Conservation (phyloP, 768 basidiomycete genomes). For the Leccinum uliginosum region DNA sequence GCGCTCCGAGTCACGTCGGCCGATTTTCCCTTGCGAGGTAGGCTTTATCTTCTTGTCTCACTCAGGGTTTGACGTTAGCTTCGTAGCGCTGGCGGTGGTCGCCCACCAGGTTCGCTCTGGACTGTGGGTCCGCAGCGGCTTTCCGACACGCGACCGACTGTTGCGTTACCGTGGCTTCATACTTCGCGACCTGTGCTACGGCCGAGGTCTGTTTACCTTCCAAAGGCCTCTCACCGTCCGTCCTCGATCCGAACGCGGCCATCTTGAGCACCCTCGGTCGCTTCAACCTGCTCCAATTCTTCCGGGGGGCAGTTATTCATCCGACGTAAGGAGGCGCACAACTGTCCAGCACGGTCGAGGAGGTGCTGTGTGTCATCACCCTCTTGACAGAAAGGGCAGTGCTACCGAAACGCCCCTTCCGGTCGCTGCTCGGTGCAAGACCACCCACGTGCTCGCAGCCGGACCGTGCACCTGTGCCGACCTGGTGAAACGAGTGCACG, state of each 20-base stretch:
- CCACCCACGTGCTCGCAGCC: conserved; percentile 86
- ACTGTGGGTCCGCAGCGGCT: no score
- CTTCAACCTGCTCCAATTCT: conserved; percentile 78
- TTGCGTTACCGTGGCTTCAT: no score
- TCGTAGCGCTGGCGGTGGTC: no score
- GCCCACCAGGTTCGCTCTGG: no score
- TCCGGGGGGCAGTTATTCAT: conserved; percentile 57
- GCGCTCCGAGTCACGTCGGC: no score
- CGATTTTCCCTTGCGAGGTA: no score
- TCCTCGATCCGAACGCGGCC: conserved; percentile 74
- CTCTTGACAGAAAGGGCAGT: conserved; percentile 77
- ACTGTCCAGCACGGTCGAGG: conserved; percentile 84
- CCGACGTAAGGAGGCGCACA: conserved; percentile 65
- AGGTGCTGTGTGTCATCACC: conserved; percentile 80
- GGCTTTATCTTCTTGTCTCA: no score
- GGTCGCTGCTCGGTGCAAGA: conserved; percentile 70
- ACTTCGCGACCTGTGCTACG: no score
- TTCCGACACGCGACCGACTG: no score
- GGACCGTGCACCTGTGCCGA: conserved; percentile 89
- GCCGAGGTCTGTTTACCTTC: no score
- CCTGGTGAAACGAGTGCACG: conserved; percentile 83
- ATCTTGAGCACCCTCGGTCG: conserved; percentile 87
- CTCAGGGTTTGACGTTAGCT: no score
- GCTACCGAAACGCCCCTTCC: conserved; percentile 65
- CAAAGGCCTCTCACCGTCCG: conserved; percentile 76